Base-by-base conservation (phyloP, 306 rosid genomes). In the Chamaecrista fasciculata region DNA sequence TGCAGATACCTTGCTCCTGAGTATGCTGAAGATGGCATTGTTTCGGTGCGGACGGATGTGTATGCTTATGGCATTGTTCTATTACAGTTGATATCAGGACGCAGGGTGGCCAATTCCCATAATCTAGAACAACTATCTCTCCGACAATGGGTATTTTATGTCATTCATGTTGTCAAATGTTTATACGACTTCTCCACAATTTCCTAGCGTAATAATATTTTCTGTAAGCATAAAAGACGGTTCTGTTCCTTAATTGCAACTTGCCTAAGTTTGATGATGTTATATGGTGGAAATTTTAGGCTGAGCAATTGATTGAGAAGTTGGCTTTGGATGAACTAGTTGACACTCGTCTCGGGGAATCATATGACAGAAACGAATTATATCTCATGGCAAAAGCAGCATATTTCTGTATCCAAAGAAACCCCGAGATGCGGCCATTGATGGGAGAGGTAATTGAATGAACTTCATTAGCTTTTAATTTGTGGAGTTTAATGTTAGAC, bases 1-100 rank as follows among this genome's bases (percentile, higher is more conserved):
- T 81, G 80, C 36, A 91, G 96, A 67, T 91, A 88, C 74, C 89
- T 91, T 66, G 89, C 93, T 62, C 96, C 96, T 2, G 96, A 91
- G 75, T 88, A 88, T 72, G 96, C 86, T 29, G 97, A 86, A 72
- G 83, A 83, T 0, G 97, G 97, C 4, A 80, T 81, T 48, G 83
- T 88, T 72, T 83, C 93, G 37, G 89, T 83, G 21, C 39, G 91
- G 48, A 85, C 90, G 36, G 94, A 89, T 71, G 96, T 91, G 10
- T 87, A 80, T 62, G 81, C 92, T 28, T 87, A 78, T 78, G 97
- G 96, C 51, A 73, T 88, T 75, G 78, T 84, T 69, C 29, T 91
- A 52, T 72, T 91, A 71, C 93, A 91, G 52, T 65, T 91, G 57
- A 81, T 88, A 79, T 83, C 97, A 3, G 97, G 96, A 48, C 88